A percentile compares a stretch with the other conserved stretches of the same genome.
Conservation (phyloP, 2,329 filamentous ascomycete species). For the Xylaria sp. region DNA sequence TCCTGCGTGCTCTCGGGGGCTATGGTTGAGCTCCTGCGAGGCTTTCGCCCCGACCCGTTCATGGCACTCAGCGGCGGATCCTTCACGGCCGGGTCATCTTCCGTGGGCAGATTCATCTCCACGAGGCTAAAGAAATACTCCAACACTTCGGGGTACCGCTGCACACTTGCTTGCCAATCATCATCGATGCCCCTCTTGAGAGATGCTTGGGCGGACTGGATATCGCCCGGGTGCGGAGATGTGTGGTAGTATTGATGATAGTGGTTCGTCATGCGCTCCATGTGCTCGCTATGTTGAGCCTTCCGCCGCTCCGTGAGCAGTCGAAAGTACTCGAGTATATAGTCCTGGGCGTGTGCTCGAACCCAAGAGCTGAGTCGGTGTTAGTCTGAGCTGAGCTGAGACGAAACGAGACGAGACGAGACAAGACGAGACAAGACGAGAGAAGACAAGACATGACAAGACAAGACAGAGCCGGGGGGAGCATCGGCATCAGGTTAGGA, state of each 20-base stretch:
- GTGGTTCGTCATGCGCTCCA: conserved; percentile 51
- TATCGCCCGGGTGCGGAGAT: conserved; percentile 55
- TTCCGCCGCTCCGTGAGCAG: conserved; percentile 58
- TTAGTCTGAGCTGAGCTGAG: conserved; percentile 17
- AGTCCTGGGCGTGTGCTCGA: conserved; percentile 59
- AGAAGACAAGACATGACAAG: too few relatives aligned
- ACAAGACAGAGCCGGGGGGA: background rate
- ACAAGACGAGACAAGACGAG: too few relatives aligned
- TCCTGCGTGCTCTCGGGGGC: conserved; percentile 36
- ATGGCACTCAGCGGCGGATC: conserved; percentile 55
- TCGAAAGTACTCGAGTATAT: conserved; percentile 61
- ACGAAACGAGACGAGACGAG: too few relatives aligned
- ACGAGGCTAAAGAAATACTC: conserved; percentile 75
- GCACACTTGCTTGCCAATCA: conserved; percentile 70
- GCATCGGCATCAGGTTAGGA: background rate
- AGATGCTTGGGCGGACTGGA: conserved; percentile 57
- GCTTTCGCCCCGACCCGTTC: conserved; percentile 43
- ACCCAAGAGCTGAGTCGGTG: conserved; percentile 52
- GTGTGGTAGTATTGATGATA: conserved; percentile 54
- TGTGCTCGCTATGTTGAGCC: conserved; percentile 48
- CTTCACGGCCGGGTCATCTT: conserved; percentile 55
- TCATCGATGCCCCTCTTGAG: conserved; percentile 71
- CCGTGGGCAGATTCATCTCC: conserved; percentile 57
- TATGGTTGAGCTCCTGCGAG: conserved; percentile 38
- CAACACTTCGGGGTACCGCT: conserved; percentile 74